Percentiles rank a stretch among this genome's conserved stretches.
Evolutionary conservation across 306 rosid genomes (phyloP).

Genomic region (Dryas octopetala): DNA sequence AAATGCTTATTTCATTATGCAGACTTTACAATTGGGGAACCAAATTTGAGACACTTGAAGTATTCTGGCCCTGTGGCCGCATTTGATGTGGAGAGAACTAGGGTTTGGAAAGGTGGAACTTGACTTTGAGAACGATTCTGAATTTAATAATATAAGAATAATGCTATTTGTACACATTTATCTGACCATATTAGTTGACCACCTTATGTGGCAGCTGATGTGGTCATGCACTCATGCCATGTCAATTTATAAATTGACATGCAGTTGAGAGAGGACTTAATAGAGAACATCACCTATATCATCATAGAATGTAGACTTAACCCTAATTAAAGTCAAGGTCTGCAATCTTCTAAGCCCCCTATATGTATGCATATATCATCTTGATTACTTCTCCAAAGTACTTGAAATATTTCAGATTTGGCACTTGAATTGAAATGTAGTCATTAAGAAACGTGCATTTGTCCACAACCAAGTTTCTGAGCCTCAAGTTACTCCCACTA

Average conservation of each 20-base stretch:
- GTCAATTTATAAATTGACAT: no score
- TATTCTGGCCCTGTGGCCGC: background rate
- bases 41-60: slow-evolving; percentile 23
- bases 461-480: slow-evolving; percentile 23
- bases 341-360: slow-evolving; percentile 22
- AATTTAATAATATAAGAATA: no score
- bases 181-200: no score
- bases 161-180: no score
- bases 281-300: slow-evolving; percentile 8
- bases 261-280: slow-evolving; percentile 8
- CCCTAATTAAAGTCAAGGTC: slow-evolving; percentile 20
- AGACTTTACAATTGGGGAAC: slow-evolving; percentile 7
- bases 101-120: slow-evolving; percentile 25
- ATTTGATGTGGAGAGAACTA: no score
- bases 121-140: slow-evolving; percentile 1
- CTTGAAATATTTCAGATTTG: slow-evolving; percentile 23
- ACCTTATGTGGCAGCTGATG: no score
- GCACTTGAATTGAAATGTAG: slow-evolving; percentile 17
- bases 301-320: background rate
- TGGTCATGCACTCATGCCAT: no score
- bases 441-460: slow-evolving; percentile 14
- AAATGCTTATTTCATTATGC: slow-evolving; percentile 8
- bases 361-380: no score
- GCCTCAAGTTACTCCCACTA: slow-evolving; percentile 13
- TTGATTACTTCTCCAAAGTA: slow-evolving; percentile 11